Conservation (phyloP, 2,329 filamentous ascomycete genomes). For the Ophiostoma angusticollis region DNA sequence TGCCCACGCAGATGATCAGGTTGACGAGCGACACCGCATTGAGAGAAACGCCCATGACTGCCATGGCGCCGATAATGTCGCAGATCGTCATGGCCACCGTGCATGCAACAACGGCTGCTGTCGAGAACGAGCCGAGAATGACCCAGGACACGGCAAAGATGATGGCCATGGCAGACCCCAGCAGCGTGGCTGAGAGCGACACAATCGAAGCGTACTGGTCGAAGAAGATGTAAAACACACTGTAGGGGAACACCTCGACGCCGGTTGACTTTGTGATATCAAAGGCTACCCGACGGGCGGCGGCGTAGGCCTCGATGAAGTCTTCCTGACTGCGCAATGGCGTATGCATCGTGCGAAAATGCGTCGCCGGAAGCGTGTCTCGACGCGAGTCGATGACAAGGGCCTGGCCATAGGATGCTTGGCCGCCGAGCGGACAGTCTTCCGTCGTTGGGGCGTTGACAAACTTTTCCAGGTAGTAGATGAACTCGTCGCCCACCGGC, state of each 20-base stretch:
- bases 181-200: constrained; percentile 60
- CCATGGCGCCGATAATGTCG: constrained; percentile 94
- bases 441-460: constrained; percentile 66
- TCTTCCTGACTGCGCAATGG: constrained; percentile 79
- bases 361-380: constrained; percentile 61
- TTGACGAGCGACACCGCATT: constrained; percentile 96
- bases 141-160: constrained; percentile 70
- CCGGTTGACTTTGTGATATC: constrained; percentile 60
- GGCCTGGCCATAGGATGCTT: constrained; percentile 75
- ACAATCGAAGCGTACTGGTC: constrained; percentile 90
- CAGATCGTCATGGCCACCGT: constrained; percentile 90
- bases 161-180: constrained; percentile 72
- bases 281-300: constrained; percentile 75
- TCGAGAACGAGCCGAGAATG: constrained; percentile 72
- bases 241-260: constrained; percentile 87
- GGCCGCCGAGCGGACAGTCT: constrained; percentile 76
- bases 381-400: constrained; percentile 61
- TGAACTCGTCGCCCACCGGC: constrained; percentile 86
- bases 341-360: constrained; percentile 85
- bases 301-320: constrained; percentile 82
- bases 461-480: constrained; percentile 76
- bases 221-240: constrained; percentile 97
- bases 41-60: constrained; percentile 71
- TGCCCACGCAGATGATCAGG: constrained; percentile 91
- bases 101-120: constrained; percentile 67